Base-by-base conservation (phyloP, 1,139 yeast genomes). In the Saccharomycopsis crataegensis region DNA sequence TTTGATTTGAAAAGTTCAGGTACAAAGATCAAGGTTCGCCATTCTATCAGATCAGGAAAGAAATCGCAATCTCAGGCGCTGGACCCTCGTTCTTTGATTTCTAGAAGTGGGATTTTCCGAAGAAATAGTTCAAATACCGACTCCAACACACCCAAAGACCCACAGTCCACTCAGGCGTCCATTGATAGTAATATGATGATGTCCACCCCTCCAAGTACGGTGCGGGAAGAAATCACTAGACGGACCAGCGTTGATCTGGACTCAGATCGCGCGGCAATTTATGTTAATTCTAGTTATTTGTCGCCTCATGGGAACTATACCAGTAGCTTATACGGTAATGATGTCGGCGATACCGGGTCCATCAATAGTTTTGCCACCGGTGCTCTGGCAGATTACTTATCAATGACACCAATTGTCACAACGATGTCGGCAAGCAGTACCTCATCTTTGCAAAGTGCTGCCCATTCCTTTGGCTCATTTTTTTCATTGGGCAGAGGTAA, bases 1-100 rank as follows among this genome's bases (percentile, higher is more conserved):
- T 56, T 56, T 48, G 58, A 56, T 49, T 56, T 56, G 49, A 53
- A 53, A 44, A 53, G 57, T 43, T 48, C 52, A 4, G 58, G 58
- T 3, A 56, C 58, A 8, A 56, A 56, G 38, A 56, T 56, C 40
- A 56, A 56, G 32, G 58, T 56, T 16, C 48, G 58, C 14, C 58
- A 56, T 46, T 50, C 54, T 14, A 56, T 56, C 9, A 41, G 58
- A 37, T 53, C 57, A 8, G 58, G 58, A 6, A 56, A 56, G 14
- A 56, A 56, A 36, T 33, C 47, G 2, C 53, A 46, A 32, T 33
- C 48, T 17, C 38, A 51, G 16, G 16, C 17, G 12, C 8, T 45
- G 8, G 40, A 33, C 9, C 9, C 12, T 3, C 16, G 17, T 9
- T 45, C 38, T 2, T 14, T 45, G 9, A 45, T 45, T 2, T n/a